Base-by-base conservation (phyloP, 345 rosid genomes). In the Trapa bicornis region DNA sequence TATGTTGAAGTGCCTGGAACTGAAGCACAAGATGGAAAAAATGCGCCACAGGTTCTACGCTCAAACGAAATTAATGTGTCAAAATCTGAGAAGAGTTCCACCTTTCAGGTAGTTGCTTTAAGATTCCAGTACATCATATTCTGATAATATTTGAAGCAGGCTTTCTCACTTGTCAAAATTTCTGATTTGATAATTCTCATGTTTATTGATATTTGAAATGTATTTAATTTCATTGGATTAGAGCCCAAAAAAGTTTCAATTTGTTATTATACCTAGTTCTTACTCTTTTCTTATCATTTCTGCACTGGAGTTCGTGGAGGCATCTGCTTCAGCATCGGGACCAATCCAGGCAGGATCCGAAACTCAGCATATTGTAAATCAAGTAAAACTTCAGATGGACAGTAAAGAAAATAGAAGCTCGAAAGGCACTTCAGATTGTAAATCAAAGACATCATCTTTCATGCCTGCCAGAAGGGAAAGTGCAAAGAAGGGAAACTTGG, bases 341-440 rank as follows among this genome's bases (percentile, higher is more conserved):
- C 50, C 72, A 64, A 80, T 80, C 75, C 85, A 78, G 73, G 54
- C 69, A 58, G 75, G 75, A 78, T 38, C 79, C 54, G 79, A 81
- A 74, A 42, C 73, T 76, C 77, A 77, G 47, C 81, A 65, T 57
- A 76, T 74, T 62, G 61, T 56, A 47, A 53, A 80, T 64, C 78
- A 12, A 65, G 83, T 74, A 80, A 78, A 71, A 72, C 75, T 75
- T 48, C 78, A 77, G 71, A 77, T 69, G 33, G 71, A 84, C 71
- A 77, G 74, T 63, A 56, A 12, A 65, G 78, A 37, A 42, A 80
- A 75, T n/a, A 66, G 79, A 72, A 73, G 77, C 56, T 64, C 73
- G 38, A 91, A 83, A 85, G 77, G 80, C 70, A 76, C 82, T 74
- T 50, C 93, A 64, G 98, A 83, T 73, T 89, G 86, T 66, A 89